These are phyloP conservation scores for Trifolium subterraneum DNA, from an alignment of 306 rosid genomes.

Conservation along the genomic window DNA sequence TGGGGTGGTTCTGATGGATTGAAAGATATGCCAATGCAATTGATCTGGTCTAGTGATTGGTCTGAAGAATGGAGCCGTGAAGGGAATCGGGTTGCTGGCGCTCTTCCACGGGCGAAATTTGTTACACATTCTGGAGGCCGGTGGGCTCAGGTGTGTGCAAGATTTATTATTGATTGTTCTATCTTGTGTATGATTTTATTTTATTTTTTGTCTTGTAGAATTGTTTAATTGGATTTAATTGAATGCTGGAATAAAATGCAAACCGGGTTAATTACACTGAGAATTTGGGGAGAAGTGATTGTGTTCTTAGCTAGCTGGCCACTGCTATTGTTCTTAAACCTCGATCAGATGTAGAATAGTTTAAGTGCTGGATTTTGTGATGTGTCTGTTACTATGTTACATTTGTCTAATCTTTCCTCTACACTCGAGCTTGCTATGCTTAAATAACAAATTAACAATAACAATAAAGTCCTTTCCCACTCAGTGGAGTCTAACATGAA, in stretches of 20 bases:
- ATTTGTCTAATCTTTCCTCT: conserved; percentile 26
- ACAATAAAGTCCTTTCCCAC: not conserved
- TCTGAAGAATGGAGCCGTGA: conserved; percentile 83
- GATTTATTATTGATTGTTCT: conserved; percentile 16
- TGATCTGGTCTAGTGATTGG: conserved; percentile 82
- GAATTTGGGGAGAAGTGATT: not conserved
- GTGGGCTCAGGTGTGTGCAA: conserved; percentile 78
- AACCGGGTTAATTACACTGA: conserved; percentile 4
- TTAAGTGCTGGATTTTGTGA: conserved; percentile 6
- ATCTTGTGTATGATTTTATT: conserved; percentile 8
- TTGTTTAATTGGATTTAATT: conserved; percentile 31
- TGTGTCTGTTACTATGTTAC: conserved; percentile 6
- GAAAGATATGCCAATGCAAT: conserved; percentile 72
- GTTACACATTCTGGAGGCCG: conserved; percentile 78
- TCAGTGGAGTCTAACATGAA: not conserved
- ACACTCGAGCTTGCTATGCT: conserved; percentile 3
- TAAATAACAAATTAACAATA: not conserved
- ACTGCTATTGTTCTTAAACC: not conserved
- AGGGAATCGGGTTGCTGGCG: conserved; percentile 68
- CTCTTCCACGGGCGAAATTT: conserved; percentile 73
- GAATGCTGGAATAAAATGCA: conserved; percentile 16
- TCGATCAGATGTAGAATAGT: not conserved
- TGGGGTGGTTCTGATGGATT: conserved; percentile 84
- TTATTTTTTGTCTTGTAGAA: not conserved
- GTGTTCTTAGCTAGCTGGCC: conserved; percentile 32